These are phyloP conservation scores for Epichloe brachyelytri DNA, from an alignment of 2,329 filamentous ascomycete species.

Conservation along the genomic window DNA sequence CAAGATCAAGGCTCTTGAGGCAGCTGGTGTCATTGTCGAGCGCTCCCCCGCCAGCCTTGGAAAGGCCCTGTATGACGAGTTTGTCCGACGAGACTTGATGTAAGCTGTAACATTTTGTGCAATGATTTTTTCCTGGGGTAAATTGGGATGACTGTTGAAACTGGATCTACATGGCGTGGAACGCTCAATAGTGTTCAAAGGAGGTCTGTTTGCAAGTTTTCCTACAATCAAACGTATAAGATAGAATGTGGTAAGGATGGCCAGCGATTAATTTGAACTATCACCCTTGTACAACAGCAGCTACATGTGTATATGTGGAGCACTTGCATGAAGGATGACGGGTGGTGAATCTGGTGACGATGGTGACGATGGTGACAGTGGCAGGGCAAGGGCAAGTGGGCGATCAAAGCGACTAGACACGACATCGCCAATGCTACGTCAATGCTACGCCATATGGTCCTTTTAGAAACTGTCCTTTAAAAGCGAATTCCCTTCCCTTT, in stretches of 20 bases:
- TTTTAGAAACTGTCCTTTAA: too few species aligned
- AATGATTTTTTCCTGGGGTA: background rate
- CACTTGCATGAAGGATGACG: too few species aligned
- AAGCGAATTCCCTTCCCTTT: too few species aligned
- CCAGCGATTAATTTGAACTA: conserved; percentile 2
- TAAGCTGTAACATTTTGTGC: conserved; percentile 32
- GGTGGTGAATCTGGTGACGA: too few species aligned
- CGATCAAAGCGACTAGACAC: too few species aligned
- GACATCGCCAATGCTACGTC: too few species aligned
- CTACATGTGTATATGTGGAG: background rate
- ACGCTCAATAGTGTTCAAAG: conserved; percentile 11
- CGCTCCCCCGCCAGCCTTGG: conserved; percentile 78
- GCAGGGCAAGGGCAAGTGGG: too few species aligned
- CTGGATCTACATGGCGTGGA: conserved; percentile 10
- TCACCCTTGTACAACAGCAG: background rate
- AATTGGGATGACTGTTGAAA: conserved; percentile 1
- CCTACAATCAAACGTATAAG: conserved; percentile 19
- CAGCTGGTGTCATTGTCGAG: conserved; percentile 86
- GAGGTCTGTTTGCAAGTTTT: conserved; percentile 14
- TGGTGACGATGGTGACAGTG: too few species aligned
- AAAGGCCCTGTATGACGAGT: conserved; percentile 89
- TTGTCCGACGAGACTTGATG: conserved; percentile 90
- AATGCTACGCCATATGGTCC: too few species aligned
- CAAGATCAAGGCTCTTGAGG: conserved; percentile 91
- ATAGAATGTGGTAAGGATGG: conserved; percentile 16